phyloP scores from a whole-genome alignment of 768 basidiomycete genomes.

The Agaricus blazei region DNA sequence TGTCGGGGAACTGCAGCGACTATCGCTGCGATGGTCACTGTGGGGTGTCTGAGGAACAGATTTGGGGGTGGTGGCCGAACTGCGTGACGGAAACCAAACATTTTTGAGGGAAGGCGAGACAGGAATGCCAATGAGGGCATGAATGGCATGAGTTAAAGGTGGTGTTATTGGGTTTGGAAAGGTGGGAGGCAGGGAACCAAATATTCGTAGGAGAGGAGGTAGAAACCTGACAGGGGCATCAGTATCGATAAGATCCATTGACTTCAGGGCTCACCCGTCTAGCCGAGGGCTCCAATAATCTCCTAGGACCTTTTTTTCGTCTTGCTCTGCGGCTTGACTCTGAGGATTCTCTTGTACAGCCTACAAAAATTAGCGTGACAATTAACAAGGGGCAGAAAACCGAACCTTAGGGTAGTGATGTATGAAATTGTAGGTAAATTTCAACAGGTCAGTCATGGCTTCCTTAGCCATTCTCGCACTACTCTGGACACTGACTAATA shows the following conservation, averaged over 20 bases:
- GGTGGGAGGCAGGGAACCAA: constrained; percentile 58
- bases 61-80: constrained; percentile 32
- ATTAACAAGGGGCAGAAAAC: background rate
- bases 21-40: constrained; percentile 26
- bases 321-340: constrained; percentile 19
- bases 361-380: constrained; percentile 18
- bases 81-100: constrained; percentile 58
- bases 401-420: constrained; percentile 76
- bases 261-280: constrained; percentile 49
- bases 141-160: constrained; percentile 79
- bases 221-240: constrained; percentile 46
- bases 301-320: constrained; percentile 50
- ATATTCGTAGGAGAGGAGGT: constrained; percentile 63
- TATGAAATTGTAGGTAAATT: constrained; percentile 78
- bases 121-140: constrained; percentile 77
- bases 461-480: constrained; percentile 56
- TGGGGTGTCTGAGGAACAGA: constrained; percentile 28
- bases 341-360: constrained; percentile 41
- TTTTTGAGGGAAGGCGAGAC: constrained; percentile 48
- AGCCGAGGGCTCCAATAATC: constrained; percentile 74
- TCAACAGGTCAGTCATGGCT: constrained; percentile 79
- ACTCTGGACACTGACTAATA: constrained; percentile 42
- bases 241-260: background rate
- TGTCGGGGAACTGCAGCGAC: constrained; percentile 36
- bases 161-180: constrained; percentile 61